Base-by-base conservation (phyloP, 2,329 filamentous ascomycete genomes). In the Dothistroma pini region DNA sequence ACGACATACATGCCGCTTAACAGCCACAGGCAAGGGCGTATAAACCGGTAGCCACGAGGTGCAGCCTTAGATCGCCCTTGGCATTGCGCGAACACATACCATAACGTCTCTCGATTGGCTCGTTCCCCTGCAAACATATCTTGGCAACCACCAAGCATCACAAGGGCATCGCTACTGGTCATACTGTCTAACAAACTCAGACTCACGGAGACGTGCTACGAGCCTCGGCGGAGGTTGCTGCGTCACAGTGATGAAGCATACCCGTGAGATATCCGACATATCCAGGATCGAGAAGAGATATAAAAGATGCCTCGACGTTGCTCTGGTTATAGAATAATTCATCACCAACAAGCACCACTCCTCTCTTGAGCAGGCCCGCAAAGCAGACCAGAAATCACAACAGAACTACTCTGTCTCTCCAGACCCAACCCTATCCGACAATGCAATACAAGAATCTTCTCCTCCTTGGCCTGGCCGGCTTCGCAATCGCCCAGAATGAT, bases 401-500 rank as follows among this genome's bases (percentile, higher is more conserved):
- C 25, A 29, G 25, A 29, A 29, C 3, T 29, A 29, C 25, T 29
- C 25, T 29, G 3, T 29, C 34, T 16, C 10, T 4, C 44, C 44
- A 49, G n/a, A 2, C 44, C 10, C 44, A 14, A 14, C 4, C 9
- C 54, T 14, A 21, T 41, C 25, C 16, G 54, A 63, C 51, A 14
- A 63, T 63, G 61, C 61, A 61, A 34, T 52, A 61, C 58, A 61
- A 41, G 21, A 52, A 61, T 51, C 52, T 61, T 32, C 25, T 56
- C 38, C 16, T 64, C 52, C 53, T 62, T n/a, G 41, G 59, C 54
- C 31, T 62, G 6, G 59, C 56, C 19, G 48, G 56, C 54, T 54
- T 57, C 31, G 59, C 41, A 29, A 34, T 56, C 52, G 59, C 62
- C 19, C 57, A 59, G 38, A 56, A 60, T 52, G 54, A 61, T 54